These are phyloP conservation scores for Salinomyces thailandicus DNA, from an alignment of 2,329 filamentous ascomycete genomes.

Conservation along the genomic window DNA sequence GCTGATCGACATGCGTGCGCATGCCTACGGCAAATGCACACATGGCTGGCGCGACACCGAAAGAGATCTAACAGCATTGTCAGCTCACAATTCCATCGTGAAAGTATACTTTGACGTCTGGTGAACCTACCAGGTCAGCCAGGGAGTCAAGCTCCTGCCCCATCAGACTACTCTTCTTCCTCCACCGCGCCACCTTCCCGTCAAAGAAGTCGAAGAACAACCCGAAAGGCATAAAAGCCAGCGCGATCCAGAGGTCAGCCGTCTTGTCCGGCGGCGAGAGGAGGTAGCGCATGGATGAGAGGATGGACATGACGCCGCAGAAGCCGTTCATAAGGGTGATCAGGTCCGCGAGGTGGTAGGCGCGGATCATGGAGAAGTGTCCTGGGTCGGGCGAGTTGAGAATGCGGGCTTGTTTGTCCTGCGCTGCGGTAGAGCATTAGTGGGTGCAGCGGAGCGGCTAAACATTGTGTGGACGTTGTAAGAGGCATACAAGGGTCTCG, in stretches of 20 bases:
- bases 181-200: conserved; percentile 90
- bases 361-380: conserved; percentile 54
- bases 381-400: conserved; percentile 55
- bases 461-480: not conserved
- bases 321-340: conserved; percentile 78
- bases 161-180: conserved; percentile 95
- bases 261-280: conserved; percentile 52
- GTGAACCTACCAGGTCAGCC: conserved; percentile 83
- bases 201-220: conserved; percentile 98
- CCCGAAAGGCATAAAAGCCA: conserved; percentile 81
- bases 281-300: conserved; percentile 90
- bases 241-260: conserved; percentile 66
- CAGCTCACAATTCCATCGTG: too few relatives aligned
- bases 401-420: conserved; percentile 67
- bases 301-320: conserved; percentile 88
- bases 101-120: too few relatives aligned
- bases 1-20: conserved; percentile 71
- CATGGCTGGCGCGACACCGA: conserved; percentile 80
- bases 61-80: conserved; percentile 61
- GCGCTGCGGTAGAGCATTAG: conserved; percentile 33
- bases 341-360: conserved; percentile 68
- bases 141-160: conserved; percentile 94
- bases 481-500: conserved; percentile 36
- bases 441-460: conserved; percentile 8
- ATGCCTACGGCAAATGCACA: conserved; percentile 83